Base-by-base conservation (phyloP, 805 yeast species). In the Ogataea salicorniae region DNA sequence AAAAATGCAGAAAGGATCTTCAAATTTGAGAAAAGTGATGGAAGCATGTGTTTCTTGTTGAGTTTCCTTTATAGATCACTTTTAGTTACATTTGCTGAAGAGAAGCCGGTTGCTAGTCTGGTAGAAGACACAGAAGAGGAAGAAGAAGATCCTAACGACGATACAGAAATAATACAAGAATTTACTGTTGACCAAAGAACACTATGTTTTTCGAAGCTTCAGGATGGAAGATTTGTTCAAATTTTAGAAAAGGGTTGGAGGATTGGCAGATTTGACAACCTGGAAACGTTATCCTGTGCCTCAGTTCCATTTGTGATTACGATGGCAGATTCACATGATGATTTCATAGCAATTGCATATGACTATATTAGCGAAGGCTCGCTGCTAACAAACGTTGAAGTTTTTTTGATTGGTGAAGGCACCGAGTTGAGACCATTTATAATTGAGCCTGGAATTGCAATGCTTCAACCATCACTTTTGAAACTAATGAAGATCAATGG, bases 171-270 rank as follows among this genome's bases (percentile, higher is more conserved):
- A 31, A 38, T 57, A 22, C n/a, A 43, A 4, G 51, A 55, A 2
- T 50, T 52, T 26, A 38, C 40, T 13, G 35, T 45, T 7, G 34
- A 43, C 34, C 48, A 53, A 23, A 43, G 40, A 36, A 60, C 62
- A 2, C 18, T 57, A 5, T 45, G 48, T 4, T 54, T 57, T 42
- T 41, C 43, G 5, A 26, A 36, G 18, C 34, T 56, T 2, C 36
- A 34, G 2, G 37, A 42, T 23, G 49, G 45, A 5, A 39, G 34
- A 5, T 59, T 46, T 34, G 44, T 60, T 7, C 66, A 60, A 41
- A 47, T 61, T 20, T 31, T 51, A 15, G 56, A 52, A 37, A 38
- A 47, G 23, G 54, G 58, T 0, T 57, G 60, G 63, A 50, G 61
- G 45, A 46, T 57, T 4, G 62, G 63, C 4, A 41, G 41, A 15